Conservation (phyloP, 2,329 filamentous ascomycete genomes). For the Cercospora sp. region DNA sequence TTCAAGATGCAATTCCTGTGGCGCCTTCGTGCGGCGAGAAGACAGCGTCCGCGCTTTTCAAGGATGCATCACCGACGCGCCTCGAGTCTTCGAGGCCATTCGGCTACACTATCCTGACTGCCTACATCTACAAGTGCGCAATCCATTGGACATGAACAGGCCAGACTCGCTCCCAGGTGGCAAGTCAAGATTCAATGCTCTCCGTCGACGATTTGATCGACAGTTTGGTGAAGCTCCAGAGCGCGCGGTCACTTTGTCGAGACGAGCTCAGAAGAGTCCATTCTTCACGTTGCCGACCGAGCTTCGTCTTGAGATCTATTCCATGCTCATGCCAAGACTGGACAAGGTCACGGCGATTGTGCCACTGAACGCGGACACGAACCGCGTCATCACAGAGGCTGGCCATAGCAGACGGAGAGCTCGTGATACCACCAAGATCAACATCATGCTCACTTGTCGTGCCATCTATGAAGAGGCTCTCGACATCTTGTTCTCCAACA, state of each 20-base stretch:
- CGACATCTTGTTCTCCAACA: conserved; percentile 49
- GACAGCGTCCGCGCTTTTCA: conserved; percentile 31
- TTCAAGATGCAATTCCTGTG: conserved; percentile 35
- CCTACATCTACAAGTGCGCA: conserved; percentile 29
- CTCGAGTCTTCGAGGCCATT: conserved; percentile 2
- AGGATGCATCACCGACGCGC: conserved; percentile 15
- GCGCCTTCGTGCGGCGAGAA: conserved; percentile 32
- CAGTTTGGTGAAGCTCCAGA: neutral
- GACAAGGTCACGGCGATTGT: conserved; percentile 31
- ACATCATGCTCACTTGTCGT: conserved; percentile 47
- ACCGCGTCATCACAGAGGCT: conserved; percentile 33
- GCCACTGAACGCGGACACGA: conserved; percentile 30
- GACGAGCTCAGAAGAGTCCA: conserved; percentile 23
- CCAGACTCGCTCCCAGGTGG: conserved; percentile 4
- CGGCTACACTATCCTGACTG: conserved; percentile 33
- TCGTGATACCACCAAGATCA: conserved; percentile 45
- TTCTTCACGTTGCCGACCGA: conserved; percentile 58
- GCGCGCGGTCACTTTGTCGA: neutral
- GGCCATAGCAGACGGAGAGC: conserved; percentile 29
- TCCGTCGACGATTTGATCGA: conserved; percentile 21
- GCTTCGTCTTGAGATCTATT: conserved; percentile 61
- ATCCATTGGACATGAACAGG: conserved; percentile 29
- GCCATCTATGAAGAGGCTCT: conserved; percentile 47
- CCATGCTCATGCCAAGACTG: conserved; percentile 39
- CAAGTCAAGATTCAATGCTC: conserved; percentile 22